phyloP scores from a whole-genome alignment of 148 eudicot genomes.

The Drosera capensis region DNA sequence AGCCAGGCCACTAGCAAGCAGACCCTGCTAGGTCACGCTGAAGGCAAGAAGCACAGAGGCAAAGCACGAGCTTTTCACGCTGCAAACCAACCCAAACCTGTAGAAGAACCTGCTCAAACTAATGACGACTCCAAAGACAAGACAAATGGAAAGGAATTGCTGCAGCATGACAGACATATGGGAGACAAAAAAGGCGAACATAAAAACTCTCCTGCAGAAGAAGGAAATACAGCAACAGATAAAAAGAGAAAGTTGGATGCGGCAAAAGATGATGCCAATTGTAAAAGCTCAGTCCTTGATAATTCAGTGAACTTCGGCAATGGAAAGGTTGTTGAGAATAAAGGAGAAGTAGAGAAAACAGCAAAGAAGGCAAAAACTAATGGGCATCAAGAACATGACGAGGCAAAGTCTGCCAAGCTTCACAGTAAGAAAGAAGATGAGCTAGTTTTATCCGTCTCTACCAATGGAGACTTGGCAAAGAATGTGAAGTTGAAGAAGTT shows the following conservation, averaged over 20 bases:
- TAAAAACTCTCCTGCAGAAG: conserved; percentile 17
- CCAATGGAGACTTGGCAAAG: conserved; percentile 18
- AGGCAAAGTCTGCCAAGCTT: conserved; percentile 6
- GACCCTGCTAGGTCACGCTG: conserved; percentile 73
- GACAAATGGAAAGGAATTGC: conserved; percentile 15
- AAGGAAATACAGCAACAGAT: conserved; percentile 15
- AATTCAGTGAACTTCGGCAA: conserved; percentile 14
- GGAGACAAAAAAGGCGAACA: conserved; percentile 12
- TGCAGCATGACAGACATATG: conserved; percentile 6
- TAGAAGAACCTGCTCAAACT: conserved; percentile 22
- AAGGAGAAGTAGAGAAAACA: conserved; percentile 13
- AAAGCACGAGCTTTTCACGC: conserved; percentile 72
- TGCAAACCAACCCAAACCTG: conserved; percentile 40
- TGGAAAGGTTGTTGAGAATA: conserved; percentile 25
- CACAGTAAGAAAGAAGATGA: background rate
- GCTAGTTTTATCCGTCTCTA: background rate
- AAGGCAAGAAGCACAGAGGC: conserved; percentile 81
- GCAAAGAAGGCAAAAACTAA: conserved; percentile 37
- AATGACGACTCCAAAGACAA: conserved; percentile 14
- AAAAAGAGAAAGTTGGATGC: conserved; percentile 48
- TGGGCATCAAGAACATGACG: conserved; percentile 14
- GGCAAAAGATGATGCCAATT: conserved; percentile 16
- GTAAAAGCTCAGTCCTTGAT: conserved; percentile 10
- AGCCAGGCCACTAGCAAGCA: conserved; percentile 79
- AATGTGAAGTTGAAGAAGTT: conserved; percentile 86